Conservation (phyloP, 2,329 filamentous ascomycete genomes). For the Trichoderma pleuroti region DNA sequence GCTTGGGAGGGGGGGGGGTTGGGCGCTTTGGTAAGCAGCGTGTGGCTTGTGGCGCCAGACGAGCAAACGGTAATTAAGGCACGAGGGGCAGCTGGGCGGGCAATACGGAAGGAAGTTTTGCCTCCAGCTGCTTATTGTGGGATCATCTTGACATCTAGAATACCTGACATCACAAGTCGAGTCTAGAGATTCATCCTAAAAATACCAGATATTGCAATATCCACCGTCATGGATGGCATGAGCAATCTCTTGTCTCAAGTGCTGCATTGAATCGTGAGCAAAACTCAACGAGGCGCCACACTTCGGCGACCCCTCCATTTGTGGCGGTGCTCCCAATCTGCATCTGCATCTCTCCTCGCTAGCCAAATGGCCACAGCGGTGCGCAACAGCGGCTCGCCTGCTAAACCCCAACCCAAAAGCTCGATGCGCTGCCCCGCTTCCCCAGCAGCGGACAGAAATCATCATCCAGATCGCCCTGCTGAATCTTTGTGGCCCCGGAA, state of each 20-base stretch:
- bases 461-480: background rate
- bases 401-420: background rate
- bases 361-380: background rate
- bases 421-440: slow-evolving; percentile 12
- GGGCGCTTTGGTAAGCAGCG: background rate
- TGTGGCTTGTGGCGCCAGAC: background rate
- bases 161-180: background rate
- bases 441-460: slow-evolving; percentile 16
- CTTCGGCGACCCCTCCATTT: slow-evolving; percentile 13
- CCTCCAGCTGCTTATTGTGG: background rate
- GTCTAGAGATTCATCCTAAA: background rate
- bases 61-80: background rate
- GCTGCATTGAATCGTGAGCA: background rate
- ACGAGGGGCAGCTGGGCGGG: no score
- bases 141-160: background rate
- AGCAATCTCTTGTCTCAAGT: no score
- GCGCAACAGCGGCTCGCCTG: background rate
- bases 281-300: background rate
- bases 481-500: slow-evolving; percentile 2
- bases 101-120: no score
- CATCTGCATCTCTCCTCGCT: background rate
- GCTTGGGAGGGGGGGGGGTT: background rate
- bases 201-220: background rate
- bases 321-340: slow-evolving; percentile 3
- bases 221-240: no score